Evolutionary conservation across 164 flowering plant genomes (phyloP), one percentile per base, ranked within the genome.

Genomic region (Buxus sempervirens): DNA sequence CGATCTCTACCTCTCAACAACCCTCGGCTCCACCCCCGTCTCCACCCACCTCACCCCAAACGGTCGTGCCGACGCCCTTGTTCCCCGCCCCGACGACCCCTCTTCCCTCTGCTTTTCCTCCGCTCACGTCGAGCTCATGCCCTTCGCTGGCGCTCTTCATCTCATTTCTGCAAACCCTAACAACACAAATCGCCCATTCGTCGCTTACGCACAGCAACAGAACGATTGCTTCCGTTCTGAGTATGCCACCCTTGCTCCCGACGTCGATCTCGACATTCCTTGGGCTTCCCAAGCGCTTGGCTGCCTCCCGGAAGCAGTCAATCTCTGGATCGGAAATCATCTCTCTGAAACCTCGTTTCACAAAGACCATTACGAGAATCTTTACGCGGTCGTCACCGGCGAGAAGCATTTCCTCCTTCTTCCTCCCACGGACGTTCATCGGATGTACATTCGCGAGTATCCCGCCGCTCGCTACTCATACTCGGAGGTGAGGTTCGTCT

Each of bases 301-400:
- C 1, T 79, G 85, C 64, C 65, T 65, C 6, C 97, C 99, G 12
- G 99, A 95, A 26, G 99, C 99, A 0, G 99, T 92, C 21, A 95
- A 95, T 69, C 76, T 92, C 19, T 95, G 99, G 99, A 86, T 92
- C 63, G 97, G 98, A 1, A 86, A 83, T 67, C 80, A 82, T 19
- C 73, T 65, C 0, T 92, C 97, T 0, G 82, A 83, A 73, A 95
- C 97, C 6, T 92, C 91, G 3, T 95, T 90, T 72, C 99, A 95
- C 77, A 95, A 95, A 76, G 99, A 94, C 66, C 97, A 95, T 63
- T 92, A 95, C 58, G 99, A 95, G 87, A 92, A 95, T 76, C 80
- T 95, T 42, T 95, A 92, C 49, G 97, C 88, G 9, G 99, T 95
- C 14, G 78, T 95, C 36, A 69, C 83, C 14, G 99, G 99, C 0